These are phyloP conservation scores for Mycoemilia scoparia DNA, from an alignment of 192 early-diverging fungal genomes.

Conservation along the genomic window DNA sequence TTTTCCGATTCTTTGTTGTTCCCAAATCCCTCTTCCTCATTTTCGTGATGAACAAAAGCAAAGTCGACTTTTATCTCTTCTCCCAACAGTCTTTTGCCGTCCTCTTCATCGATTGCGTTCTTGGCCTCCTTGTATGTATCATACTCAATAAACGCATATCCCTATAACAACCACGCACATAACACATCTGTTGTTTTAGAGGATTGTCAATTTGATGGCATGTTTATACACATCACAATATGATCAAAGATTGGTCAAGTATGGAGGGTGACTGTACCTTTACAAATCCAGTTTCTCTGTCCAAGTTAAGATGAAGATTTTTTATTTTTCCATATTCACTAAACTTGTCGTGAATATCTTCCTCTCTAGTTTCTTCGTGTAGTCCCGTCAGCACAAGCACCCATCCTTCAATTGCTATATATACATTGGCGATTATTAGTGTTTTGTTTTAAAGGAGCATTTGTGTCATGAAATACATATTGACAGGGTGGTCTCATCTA, in stretches of 20 bases:
- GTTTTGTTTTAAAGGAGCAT: too few species aligned
- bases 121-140: conserved; percentile 60
- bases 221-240: background rate
- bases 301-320: conserved; percentile 79
- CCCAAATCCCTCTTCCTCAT: background rate
- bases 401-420: conserved; percentile 77
- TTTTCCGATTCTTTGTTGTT: too few species aligned
- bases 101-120: conserved; percentile 50
- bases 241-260: background rate
- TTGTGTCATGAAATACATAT: too few species aligned
- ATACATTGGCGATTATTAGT: too few species aligned
- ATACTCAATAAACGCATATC: conserved; percentile 86
- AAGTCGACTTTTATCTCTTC: conserved; percentile 60
- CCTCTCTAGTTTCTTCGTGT: conserved; percentile 90
- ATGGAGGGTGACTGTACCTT: conserved; percentile 40
- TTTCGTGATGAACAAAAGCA: conserved; percentile 53
- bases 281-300: conserved; percentile 86
- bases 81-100: conserved; percentile 57
- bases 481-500: too few species aligned
- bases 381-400: conserved; percentile 81
- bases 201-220: background rate
- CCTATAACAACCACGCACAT: conserved; percentile 30
- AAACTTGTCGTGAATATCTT: conserved; percentile 71
- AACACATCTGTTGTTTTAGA: background rate
- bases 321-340: conserved; percentile 81